Base-by-base conservation (phyloP, 768 basidiomycete species). In the Pleurotus citrinopileatus region DNA sequence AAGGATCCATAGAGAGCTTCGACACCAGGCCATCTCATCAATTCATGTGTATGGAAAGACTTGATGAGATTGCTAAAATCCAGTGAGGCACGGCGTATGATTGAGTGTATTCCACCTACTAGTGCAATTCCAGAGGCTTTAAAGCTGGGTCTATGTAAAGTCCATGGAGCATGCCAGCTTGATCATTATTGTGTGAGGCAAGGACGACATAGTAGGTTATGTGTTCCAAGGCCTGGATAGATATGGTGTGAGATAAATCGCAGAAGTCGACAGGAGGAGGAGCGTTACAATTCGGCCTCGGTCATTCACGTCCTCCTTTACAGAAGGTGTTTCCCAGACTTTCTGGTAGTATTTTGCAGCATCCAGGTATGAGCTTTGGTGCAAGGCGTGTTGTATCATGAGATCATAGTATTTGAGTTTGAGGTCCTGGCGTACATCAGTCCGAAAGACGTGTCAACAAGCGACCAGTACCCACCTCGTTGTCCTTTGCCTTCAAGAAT, bases 21-120 rank as follows among this genome's bases (percentile, higher is more conserved):
- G 47, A 98, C 94, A 28, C 93, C 91, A 1, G 96, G 93, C 97
- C 97, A 99, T 60, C 95, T 76, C 90, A 97, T 95, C 50, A 98
- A 77, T 63, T 98, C 94, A 50, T 83, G 84, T 1, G 94, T 97
- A 37, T 86, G 86, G 67, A 98, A 98, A 58, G 89, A 94, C 74
- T 97, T 97, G 40, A 94, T 83, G 32, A 98, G 83, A 59, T 94
- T 93, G 62, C 96, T 98, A 40, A 13, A 32, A 40, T 43, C 65
- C 20, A 67, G 57, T 44, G 42, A 46, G 59, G 22, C 61, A 47
- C 34, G 38, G 20, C 2, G 40, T 36, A 36, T 37, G 1, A 59
- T 42, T 17, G 13, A 10, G 3, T 40, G 36, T 29, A 36, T 12
- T 27, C 17, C 8, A 67, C 74, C 71, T 73, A 97, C 94, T 87